A percentile compares a stretch with the other conserved stretches of the same genome.
phyloP scores from a whole-genome alignment of 257 asterid genomes.

The Verbena officinalis region DNA sequence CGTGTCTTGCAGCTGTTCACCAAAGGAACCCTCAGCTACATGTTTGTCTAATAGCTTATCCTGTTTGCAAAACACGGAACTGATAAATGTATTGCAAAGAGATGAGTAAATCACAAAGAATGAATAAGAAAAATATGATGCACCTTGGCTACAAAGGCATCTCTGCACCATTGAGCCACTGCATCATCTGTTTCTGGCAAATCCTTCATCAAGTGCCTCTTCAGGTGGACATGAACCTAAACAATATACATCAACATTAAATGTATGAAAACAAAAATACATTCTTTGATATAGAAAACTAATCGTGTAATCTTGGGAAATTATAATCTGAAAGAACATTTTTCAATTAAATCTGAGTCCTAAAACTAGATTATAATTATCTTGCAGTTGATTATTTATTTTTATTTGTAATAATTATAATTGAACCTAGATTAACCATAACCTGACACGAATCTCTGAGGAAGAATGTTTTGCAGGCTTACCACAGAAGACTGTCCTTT shows the following conservation, averaged over 20 bases:
- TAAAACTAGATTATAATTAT: too few species aligned
- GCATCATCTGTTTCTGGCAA: conserved; percentile 81
- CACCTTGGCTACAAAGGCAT: conserved; percentile 79
- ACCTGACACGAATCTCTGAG: not conserved
- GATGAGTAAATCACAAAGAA: not conserved
- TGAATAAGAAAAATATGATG: conserved; percentile 12
- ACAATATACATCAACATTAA: conserved; percentile 8
- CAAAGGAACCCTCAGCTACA: conserved; percentile 61
- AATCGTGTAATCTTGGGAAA: not conserved
- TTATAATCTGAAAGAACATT: not conserved
- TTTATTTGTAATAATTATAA: too few species aligned
- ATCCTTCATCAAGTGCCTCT: conserved; percentile 79
- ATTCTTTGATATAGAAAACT: not conserved
- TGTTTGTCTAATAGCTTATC: conserved; percentile 86
- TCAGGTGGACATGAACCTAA: conserved; percentile 88
- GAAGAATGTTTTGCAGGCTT: conserved; percentile 32
- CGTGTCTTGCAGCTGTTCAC: conserved; percentile 58
- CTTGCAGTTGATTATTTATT: not conserved
- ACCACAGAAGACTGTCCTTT: conserved; percentile 93
- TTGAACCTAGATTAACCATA: too few species aligned
- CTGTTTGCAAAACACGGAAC: conserved; percentile 39
- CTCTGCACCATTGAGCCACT: conserved; percentile 94
- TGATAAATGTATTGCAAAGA: conserved; percentile 6
- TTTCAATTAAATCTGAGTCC: not conserved
- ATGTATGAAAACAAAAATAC: not conserved